phyloP scores from a whole-genome alignment of 257 asterid genomes.

The Knoxia roxburghii region DNA sequence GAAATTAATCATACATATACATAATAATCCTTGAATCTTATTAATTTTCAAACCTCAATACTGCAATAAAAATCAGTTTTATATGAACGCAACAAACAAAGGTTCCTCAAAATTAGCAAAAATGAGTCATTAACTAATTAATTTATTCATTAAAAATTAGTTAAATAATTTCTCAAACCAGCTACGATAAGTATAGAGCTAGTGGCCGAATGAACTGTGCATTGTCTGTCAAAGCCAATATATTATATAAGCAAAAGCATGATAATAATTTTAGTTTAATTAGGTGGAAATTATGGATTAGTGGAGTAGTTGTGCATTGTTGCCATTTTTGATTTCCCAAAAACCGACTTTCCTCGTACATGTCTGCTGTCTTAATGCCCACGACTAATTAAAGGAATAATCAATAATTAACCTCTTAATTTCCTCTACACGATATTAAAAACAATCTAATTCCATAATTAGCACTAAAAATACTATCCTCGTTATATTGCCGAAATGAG shows the following conservation, averaged over 20 bases:
- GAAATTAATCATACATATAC: too few species aligned
- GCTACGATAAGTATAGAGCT: too few species aligned
- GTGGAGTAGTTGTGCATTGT: constrained; percentile 60
- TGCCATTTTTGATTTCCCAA: constrained; percentile 41
- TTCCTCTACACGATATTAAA: too few species aligned
- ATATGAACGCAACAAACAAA: constrained; percentile 24
- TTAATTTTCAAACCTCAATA: too few species aligned
- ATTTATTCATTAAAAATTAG: not conserved
- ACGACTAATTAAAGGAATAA: constrained; percentile 19
- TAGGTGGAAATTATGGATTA: constrained; percentile 12
- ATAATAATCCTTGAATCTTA: too few species aligned
- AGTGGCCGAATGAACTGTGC: constrained; percentile 52
- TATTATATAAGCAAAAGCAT: constrained; percentile 6
- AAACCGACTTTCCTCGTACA: constrained; percentile 53
- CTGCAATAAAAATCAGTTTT: not conserved
- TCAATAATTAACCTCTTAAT: too few species aligned
- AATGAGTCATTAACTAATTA: constrained; percentile 10
- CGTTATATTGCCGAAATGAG: too few species aligned
- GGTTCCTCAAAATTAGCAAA: constrained; percentile 44
- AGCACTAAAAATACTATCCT: too few species aligned
- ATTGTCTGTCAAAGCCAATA: constrained; percentile 32
- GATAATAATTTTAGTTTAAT: constrained; percentile 24
- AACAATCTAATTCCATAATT: too few species aligned
- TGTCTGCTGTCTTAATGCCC: constrained; percentile 39
- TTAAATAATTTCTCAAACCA: constrained; percentile 29